phyloP scores from a whole-genome alignment of 164 flowering plant species.

The Chloranthus sessilifolius region DNA sequence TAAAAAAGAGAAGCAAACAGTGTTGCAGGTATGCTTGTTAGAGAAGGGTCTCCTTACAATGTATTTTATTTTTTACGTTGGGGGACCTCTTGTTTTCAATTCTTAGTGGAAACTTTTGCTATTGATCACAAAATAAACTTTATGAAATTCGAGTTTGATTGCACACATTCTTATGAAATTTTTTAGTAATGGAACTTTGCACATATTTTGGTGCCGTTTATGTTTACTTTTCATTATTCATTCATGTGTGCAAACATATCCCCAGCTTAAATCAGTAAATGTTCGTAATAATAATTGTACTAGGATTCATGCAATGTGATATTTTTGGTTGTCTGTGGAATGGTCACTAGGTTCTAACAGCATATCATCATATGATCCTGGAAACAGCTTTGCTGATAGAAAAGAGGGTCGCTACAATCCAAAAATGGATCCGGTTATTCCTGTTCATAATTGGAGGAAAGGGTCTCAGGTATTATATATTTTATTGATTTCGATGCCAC shows the following conservation, averaged over 20 bases:
- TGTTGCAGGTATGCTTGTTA: too few relatives aligned
- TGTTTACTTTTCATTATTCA: too few relatives aligned
- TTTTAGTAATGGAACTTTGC: background rate
- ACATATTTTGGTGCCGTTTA: background rate
- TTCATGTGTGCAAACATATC: too few relatives aligned
- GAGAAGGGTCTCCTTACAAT: too few relatives aligned
- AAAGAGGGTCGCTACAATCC: conserved; percentile 97
- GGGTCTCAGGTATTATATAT: conserved; percentile 82
- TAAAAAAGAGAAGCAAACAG: too few relatives aligned
- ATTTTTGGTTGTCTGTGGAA: conserved; percentile 12
- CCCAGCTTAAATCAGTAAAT: background rate
- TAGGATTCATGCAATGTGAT: conserved; percentile 8
- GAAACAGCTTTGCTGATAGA: conserved; percentile 85
- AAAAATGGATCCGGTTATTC: conserved; percentile 81
- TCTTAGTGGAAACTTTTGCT: too few relatives aligned
- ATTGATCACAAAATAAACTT: too few relatives aligned
- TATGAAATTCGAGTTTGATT: too few relatives aligned
- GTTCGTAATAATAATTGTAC: background rate
- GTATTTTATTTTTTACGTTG: too few relatives aligned
- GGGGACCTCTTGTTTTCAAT: too few relatives aligned
- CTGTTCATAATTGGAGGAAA: conserved; percentile 91
- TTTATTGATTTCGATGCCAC: background rate
- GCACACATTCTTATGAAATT: background rate
- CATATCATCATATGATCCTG: conserved; percentile 22
- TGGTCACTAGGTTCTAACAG: conserved; percentile 16